Evolutionary conservation across 164 flowering plant species (phyloP).

Genomic region (Tinospora cordifolia): DNA sequence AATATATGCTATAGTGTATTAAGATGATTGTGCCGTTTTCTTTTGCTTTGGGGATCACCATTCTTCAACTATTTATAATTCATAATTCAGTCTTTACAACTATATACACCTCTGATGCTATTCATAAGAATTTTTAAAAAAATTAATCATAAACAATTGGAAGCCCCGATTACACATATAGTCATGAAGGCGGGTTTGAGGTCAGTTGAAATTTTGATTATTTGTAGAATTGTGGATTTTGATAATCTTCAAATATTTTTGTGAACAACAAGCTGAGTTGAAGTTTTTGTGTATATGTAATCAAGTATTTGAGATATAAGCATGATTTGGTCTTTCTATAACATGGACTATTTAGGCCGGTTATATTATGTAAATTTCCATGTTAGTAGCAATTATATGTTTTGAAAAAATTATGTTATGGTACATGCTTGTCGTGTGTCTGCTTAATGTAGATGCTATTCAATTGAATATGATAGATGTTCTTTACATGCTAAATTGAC

Average conservation of each 20-base stretch:
- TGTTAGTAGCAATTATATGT: not conserved
- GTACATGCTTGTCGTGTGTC: not conserved
- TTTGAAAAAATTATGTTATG: not conserved
- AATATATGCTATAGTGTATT: not conserved
- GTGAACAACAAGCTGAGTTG: not conserved
- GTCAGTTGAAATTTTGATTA: constrained; percentile 25
- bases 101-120: not conserved
- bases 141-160: constrained; percentile 59
- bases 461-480: not conserved
- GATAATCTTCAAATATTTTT: not conserved
- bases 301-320: not conserved
- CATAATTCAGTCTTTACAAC: not conserved
- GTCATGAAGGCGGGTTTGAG: constrained; percentile 54
- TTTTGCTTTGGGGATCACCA: not conserved
- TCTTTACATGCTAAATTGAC: not conserved
- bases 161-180: constrained; percentile 68
- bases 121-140: not conserved
- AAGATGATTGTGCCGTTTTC: not conserved
- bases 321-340: too few relatives aligned
- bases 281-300: not conserved
- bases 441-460: not conserved
- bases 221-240: not conserved
- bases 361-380: too few relatives aligned
- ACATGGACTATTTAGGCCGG: too few relatives aligned
- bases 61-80: not conserved